A percentile compares a stretch with the other conserved stretches of the same genome.
These are phyloP conservation scores for Curvularia hawaiiensis DNA, from an alignment of 2,329 filamentous ascomycete species.

Conservation along the genomic window DNA sequence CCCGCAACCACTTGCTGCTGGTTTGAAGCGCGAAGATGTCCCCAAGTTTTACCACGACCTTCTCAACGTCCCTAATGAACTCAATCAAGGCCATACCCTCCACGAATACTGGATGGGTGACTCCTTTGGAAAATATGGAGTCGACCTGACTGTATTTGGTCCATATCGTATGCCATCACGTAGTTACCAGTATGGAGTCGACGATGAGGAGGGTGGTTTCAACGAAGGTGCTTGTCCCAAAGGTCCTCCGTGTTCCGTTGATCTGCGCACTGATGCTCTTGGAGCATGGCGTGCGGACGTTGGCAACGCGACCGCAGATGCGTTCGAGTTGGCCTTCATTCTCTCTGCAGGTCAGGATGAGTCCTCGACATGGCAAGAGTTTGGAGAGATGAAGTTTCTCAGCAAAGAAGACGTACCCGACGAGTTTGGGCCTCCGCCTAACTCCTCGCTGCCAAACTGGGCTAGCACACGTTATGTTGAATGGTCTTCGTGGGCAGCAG, in stretches of 20 bases:
- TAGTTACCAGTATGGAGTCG: slow-evolving; percentile 59
- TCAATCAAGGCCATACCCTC: slow-evolving; percentile 59
- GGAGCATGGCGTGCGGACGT: slow-evolving; percentile 59
- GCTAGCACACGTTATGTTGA: slow-evolving; percentile 59
- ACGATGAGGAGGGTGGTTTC: slow-evolving; percentile 50
- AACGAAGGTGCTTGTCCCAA: slow-evolving; percentile 57
- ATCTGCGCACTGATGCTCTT: slow-evolving; percentile 57
- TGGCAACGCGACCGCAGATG: slow-evolving; percentile 54
- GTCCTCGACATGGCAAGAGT: slow-evolving; percentile 62
- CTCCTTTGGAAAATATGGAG: slow-evolving; percentile 58
- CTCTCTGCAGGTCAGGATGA: slow-evolving; percentile 62
- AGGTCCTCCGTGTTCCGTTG: slow-evolving; percentile 51
- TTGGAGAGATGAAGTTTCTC: slow-evolving; percentile 60
- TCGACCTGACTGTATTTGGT: slow-evolving; percentile 60
- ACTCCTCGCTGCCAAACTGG: slow-evolving; percentile 52
- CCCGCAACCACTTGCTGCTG: slow-evolving; percentile 52
- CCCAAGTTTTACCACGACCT: slow-evolving; percentile 58
- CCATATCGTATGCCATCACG: slow-evolving; percentile 56
- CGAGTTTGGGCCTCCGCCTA: slow-evolving; percentile 56
- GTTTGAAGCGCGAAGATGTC: slow-evolving; percentile 53
- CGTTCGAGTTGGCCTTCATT: slow-evolving; percentile 60
- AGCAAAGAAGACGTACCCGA: slow-evolving; percentile 55
- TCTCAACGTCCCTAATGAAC: slow-evolving; percentile 56
- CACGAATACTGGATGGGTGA: slow-evolving; percentile 66
- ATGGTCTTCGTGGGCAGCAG: slow-evolving; percentile 61